Percentiles rank a stretch among this genome's conserved stretches.
Evolutionary conservation across 164 flowering plant species (phyloP).

Genomic region (Vitis rotundifolia): DNA sequence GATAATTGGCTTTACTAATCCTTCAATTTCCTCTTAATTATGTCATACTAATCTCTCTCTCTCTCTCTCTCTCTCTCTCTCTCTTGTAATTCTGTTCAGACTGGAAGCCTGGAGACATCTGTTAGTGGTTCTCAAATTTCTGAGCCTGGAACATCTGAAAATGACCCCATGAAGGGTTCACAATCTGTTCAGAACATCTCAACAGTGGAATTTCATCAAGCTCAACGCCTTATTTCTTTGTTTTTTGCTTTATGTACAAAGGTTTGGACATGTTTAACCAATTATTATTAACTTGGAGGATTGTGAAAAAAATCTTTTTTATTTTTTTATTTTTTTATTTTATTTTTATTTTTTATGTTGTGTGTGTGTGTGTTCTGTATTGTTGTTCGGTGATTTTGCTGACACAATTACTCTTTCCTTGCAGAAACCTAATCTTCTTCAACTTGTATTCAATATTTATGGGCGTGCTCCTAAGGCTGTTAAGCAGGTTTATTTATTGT

Average conservation of each 20-base stretch:
- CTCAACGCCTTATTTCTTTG: slow-evolving; percentile 73
- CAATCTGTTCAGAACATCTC: slow-evolving; percentile 32
- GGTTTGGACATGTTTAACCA: slow-evolving; percentile 43
- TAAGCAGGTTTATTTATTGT: slow-evolving; percentile 64
- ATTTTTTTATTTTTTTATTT: not conserved
- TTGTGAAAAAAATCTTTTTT: not conserved
- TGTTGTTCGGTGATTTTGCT: slow-evolving; percentile 7
- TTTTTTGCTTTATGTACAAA: slow-evolving; percentile 92
- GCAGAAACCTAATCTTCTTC: slow-evolving; percentile 90
- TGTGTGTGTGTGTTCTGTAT: not conserved
- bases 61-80: not conserved
- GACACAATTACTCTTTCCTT: slow-evolving; percentile 10
- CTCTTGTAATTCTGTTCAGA: slow-evolving; percentile 30
- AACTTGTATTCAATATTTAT: slow-evolving; percentile 76
- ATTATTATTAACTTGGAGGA: not conserved
- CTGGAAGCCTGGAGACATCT: slow-evolving; percentile 61
- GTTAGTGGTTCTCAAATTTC: slow-evolving; percentile 72
- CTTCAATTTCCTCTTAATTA: too few relatives aligned
- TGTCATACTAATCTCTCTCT: too few relatives aligned
- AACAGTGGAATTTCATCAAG: slow-evolving; percentile 50
- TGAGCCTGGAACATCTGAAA: slow-evolving; percentile 56
- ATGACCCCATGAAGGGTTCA: slow-evolving; percentile 37
- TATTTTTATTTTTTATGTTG: not conserved
- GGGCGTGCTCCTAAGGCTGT: slow-evolving; percentile 74
- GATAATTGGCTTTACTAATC: too few relatives aligned